Percentiles rank a stretch among this genome's conserved stretches.
phyloP scores from a whole-genome alignment of 768 basidiomycete species.

The Favolaschia claudopus region DNA sequence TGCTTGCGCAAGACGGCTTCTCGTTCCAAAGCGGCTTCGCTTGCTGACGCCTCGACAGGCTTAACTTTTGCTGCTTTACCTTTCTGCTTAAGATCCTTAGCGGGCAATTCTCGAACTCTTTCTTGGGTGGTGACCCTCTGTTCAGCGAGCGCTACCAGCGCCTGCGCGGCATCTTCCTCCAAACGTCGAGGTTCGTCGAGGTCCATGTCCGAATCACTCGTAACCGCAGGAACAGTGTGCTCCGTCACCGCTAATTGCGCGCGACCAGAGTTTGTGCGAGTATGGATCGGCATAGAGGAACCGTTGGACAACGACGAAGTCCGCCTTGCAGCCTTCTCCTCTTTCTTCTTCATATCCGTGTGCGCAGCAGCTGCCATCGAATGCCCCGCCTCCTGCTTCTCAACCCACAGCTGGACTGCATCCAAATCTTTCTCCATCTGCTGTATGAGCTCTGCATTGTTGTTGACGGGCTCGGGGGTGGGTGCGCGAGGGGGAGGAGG shows the following conservation, averaged over 20 bases:
- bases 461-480: conserved; percentile 13
- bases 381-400: conserved; percentile 20
- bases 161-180: conserved; percentile 16
- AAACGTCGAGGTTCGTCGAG: conserved; percentile 7
- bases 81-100: not conserved
- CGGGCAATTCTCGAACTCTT: not conserved
- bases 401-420: conserved; percentile 14
- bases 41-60: conserved; percentile 27
- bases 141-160: conserved; percentile 16
- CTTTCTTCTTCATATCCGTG: conserved; percentile 3
- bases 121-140: not conserved
- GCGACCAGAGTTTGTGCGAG: not conserved
- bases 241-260: not conserved
- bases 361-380: not conserved
- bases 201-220: not conserved
- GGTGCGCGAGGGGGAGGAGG: conserved; percentile 15
- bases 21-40: conserved; percentile 27
- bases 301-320: conserved; percentile 10
- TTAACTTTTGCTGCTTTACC: not conserved
- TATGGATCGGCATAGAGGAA: not conserved
- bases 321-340: conserved; percentile 13
- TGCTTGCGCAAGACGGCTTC: conserved; percentile 41
- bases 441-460: conserved; percentile 6
- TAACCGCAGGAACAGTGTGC: not conserved
- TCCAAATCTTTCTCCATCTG: conserved; percentile 24